Percentiles rank a stretch among this genome's conserved stretches.
These are phyloP conservation scores for Lachnum nothofagi DNA, from an alignment of 2,329 filamentous ascomycete species.

Conservation along the genomic window DNA sequence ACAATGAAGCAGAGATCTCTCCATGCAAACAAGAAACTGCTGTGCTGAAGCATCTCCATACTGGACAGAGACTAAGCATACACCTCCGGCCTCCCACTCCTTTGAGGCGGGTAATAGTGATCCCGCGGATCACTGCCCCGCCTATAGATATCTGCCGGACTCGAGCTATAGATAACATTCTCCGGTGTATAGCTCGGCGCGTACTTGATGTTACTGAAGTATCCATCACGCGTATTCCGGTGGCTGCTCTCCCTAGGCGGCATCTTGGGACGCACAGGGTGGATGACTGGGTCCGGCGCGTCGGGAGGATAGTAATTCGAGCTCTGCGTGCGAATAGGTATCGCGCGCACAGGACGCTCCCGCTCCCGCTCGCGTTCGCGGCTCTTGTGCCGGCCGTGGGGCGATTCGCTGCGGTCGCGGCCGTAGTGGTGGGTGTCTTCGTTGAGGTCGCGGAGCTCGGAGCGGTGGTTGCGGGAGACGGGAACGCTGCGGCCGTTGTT, in stretches of 20 bases:
- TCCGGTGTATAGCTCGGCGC: slow-evolving; percentile 9
- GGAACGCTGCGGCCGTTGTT: slow-evolving; percentile 23
- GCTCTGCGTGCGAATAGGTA: slow-evolving; percentile 10
- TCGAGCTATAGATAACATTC: slow-evolving; percentile 11
- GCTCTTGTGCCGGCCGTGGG: slow-evolving; percentile 13
- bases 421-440: slow-evolving; percentile 17
- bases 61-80: slow-evolving; percentile 2
- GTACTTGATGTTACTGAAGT: slow-evolving; percentile 14
- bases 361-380: slow-evolving; percentile 15
- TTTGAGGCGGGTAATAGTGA: neutral
- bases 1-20: too few relatives aligned
- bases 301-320: slow-evolving; percentile 18
- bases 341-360: slow-evolving; percentile 1
- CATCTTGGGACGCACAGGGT: slow-evolving; percentile 18
- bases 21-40: too few relatives aligned
- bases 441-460: slow-evolving; percentile 14
- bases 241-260: slow-evolving; percentile 14
- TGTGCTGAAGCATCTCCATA: too few relatives aligned
- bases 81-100: neutral
- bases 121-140: slow-evolving; percentile 1
- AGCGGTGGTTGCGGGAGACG: slow-evolving; percentile 16
- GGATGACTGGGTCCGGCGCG: slow-evolving; percentile 13
- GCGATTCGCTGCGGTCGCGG: slow-evolving; percentile 25
- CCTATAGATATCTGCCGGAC: slow-evolving; percentile 3
- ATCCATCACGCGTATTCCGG: slow-evolving; percentile 1